Base-by-base conservation (phyloP, 805 yeast genomes). In the Kodamaea kaohsiungensis region DNA sequence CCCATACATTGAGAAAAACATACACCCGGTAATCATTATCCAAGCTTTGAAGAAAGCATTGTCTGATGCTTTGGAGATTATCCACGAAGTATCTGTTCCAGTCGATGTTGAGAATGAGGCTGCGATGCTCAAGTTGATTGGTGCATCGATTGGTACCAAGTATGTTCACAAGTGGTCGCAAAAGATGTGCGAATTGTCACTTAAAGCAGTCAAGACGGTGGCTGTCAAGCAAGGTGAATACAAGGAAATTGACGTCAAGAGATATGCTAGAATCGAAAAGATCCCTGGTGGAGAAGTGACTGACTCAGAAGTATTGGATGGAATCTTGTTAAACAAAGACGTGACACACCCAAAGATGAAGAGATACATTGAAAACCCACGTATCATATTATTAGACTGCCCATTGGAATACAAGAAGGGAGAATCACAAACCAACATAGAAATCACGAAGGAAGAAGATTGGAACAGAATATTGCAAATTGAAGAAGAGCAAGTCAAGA, bases 281-380 rank as follows among this genome's bases (percentile, higher is more conserved):
- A 88, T 95, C 56, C 97, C 99, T 45, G 99, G 99, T 66, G 99
- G 98, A 43, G 99, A 95, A 61, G 91, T 95, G 59, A 87, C 90
- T 62, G 97, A 93, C 63, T 85, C 92, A 46, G 80, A 80, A 59
- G 97, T 95, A 13, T 79, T 95, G 65, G 92, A 89, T 65, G 99
- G 99, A 59, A 88, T 93, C 51, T 77, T 95, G 75, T 81, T 95
- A 64, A 95, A 95, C 78, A 95, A 95, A 73, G 99, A 95, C 68
- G 96, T 95, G 54, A 91, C 96, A n/a, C 99, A 95, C 73, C 99
- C 99, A 59, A 91, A 92, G 72, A 95, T 95, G 99, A 87, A 87
- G 63, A 86, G 99, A 70, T 67, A 78, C 63, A 88, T 95, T 62
- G 89, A 87, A 69, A 89, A 91, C 65, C 99, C 99, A 49, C 83